These are phyloP conservation scores for Podila clonocystis DNA, from an alignment of 192 early-diverging fungal genomes.

Conservation along the genomic window DNA sequence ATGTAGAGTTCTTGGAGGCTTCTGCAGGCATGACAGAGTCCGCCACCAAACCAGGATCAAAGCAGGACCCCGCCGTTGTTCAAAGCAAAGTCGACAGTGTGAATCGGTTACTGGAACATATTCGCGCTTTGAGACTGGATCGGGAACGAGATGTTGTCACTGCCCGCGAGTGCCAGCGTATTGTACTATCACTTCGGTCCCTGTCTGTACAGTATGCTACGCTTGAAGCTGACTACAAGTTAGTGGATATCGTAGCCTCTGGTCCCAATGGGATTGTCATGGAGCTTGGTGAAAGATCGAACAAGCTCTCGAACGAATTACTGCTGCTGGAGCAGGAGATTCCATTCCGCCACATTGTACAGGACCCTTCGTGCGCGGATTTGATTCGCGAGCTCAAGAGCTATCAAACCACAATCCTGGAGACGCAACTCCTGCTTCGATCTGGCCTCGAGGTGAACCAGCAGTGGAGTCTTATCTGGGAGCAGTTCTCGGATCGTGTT, in stretches of 20 bases:
- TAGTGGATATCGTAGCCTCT: conserved; percentile 22
- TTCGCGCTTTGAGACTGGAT: conserved; percentile 21
- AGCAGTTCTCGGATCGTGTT: conserved; percentile 37
- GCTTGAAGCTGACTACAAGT: conserved; percentile 4
- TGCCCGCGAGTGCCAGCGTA: conserved; percentile 32
- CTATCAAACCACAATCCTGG: conserved; percentile 11
- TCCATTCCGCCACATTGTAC: conserved; percentile 17
- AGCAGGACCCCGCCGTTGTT: conserved; percentile 22
- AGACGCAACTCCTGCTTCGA: conserved; percentile 15
- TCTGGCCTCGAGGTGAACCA: conserved; percentile 38
- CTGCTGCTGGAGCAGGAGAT: conserved; percentile 26
- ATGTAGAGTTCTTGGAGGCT: conserved; percentile 2
- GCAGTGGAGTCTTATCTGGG: conserved; percentile 47
- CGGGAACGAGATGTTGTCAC: conserved; percentile 42
- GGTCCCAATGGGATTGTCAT: conserved; percentile 10
- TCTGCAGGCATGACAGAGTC: conserved; percentile 2
- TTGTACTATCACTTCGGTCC: not conserved
- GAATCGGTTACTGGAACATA: conserved; percentile 22
- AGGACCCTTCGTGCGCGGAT: conserved; percentile 22
- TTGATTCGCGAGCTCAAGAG: conserved; percentile 31
- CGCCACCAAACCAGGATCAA: conserved; percentile 9
- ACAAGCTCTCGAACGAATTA: conserved; percentile 22
- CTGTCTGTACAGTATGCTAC: conserved; percentile 1
- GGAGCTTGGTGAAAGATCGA: conserved; percentile 14
- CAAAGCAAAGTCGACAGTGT: conserved; percentile 25